Conservation (phyloP, 805 yeast genomes). For the Metschnikowia hibisci region DNA sequence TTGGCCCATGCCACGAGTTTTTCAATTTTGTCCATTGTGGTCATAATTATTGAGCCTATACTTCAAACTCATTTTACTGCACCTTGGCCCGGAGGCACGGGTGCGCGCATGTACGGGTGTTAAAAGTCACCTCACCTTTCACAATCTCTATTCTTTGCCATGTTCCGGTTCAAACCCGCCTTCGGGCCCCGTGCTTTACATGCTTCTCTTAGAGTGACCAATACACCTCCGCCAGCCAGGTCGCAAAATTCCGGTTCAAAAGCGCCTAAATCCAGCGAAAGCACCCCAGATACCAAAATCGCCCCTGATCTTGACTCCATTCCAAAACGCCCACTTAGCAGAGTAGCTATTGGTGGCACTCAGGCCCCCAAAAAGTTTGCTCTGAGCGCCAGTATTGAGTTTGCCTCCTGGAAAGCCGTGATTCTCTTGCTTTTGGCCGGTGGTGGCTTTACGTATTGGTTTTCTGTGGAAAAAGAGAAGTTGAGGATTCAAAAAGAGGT, state of each 20-base stretch:
- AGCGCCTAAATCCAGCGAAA: constrained; percentile 1
- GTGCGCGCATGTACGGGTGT: background rate
- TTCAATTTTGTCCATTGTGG: constrained; percentile 7
- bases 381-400: constrained; percentile 52
- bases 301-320: constrained; percentile 2
- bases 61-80: too few relatives aligned
- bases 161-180: constrained; percentile 1
- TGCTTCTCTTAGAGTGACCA: background rate
- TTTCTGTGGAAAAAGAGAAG: constrained; percentile 72
- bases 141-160: background rate
- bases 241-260: background rate
- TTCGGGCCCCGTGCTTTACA: background rate
- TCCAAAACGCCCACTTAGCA: constrained; percentile 61
- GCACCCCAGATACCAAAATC: constrained; percentile 1
- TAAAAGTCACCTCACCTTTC: background rate
- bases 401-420: constrained; percentile 83
- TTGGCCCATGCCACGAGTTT: constrained; percentile 30
- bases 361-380: constrained; percentile 33
- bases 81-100: too few relatives aligned
- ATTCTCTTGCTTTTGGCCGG: constrained; percentile 65
- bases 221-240: background rate
- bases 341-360: constrained; percentile 73
- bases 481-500: constrained; percentile 72
- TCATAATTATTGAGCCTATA: too few relatives aligned
- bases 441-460: constrained; percentile 65